A percentile compares a stretch with the other conserved stretches of the same genome.
Evolutionary conservation across 2,329 filamentous ascomycete genomes (phyloP).

Genomic region (Alternaria incomplexa): DNA sequence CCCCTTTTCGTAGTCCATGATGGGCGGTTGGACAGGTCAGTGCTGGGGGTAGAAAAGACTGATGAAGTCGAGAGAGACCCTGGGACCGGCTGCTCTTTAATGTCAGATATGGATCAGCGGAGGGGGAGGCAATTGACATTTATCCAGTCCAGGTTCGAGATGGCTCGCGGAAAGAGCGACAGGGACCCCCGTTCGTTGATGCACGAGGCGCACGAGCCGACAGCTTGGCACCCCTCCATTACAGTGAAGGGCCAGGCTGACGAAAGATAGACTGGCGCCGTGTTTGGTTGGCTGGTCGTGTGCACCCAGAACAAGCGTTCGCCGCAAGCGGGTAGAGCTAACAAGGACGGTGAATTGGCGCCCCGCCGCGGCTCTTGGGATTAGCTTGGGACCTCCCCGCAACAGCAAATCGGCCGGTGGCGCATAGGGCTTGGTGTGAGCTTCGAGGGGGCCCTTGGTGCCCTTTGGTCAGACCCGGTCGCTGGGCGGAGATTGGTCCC

Average conservation of each 20-base stretch:
- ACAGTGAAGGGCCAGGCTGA: conserved; percentile 13
- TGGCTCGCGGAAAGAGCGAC: conserved; percentile 33
- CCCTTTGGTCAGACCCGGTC: conserved; percentile 13
- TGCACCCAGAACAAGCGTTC: conserved; percentile 28
- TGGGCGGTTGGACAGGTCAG: conserved; percentile 22
- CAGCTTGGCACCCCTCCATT: conserved; percentile 30
- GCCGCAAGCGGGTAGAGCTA: conserved; percentile 14
- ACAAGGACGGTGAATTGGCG: conserved; percentile 18
- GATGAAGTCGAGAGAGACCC: conserved; percentile 9
- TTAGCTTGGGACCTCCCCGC: conserved; percentile 29
- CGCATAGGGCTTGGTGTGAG: conserved; percentile 51
- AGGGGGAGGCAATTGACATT: conserved; percentile 28
- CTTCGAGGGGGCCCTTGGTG: background rate
- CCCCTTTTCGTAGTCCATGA: conserved; percentile 37
- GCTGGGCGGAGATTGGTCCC: conserved; percentile 24
- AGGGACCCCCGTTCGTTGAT: conserved; percentile 24
- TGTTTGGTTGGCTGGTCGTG: conserved; percentile 22
- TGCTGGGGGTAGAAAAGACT: conserved; percentile 6
- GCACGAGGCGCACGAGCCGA: conserved; percentile 25
- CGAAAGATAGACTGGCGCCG: conserved; percentile 23
- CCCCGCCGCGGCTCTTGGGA: conserved; percentile 17
- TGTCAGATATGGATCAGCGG: conserved; percentile 31
- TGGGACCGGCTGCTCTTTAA: conserved; percentile 30
- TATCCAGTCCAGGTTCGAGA: conserved; percentile 22
- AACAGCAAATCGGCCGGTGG: conserved; percentile 59